phyloP scores from a whole-genome alignment of 345 rosid species.

The Salix dunnii region DNA sequence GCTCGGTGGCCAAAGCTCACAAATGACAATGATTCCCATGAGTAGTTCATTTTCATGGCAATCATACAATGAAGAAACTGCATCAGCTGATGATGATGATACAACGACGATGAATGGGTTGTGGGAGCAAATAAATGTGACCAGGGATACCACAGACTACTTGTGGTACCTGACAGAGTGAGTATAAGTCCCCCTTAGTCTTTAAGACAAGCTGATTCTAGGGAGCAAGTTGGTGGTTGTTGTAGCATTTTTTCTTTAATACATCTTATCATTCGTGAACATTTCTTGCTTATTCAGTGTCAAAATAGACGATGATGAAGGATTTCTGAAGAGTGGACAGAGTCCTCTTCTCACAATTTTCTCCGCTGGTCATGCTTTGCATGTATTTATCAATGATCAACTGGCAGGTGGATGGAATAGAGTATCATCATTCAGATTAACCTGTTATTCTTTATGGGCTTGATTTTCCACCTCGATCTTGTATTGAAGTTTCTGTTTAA shows the following conservation, averaged over 20 bases:
- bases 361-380: constrained; percentile 33
- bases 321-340: constrained; percentile 62
- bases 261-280: not conserved
- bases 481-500: not conserved
- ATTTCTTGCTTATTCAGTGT: constrained; percentile 41
- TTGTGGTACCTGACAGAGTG: constrained; percentile 49
- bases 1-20: constrained; percentile 32
- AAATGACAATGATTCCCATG: constrained; percentile 32
- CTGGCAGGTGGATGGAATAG: constrained; percentile 16
- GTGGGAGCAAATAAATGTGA: constrained; percentile 36
- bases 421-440: not conserved
- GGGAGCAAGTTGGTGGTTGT: not conserved
- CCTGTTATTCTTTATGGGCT: not conserved
- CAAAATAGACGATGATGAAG: constrained; percentile 49
- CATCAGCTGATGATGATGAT: constrained; percentile 29
- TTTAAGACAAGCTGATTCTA: not conserved
- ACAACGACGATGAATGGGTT: constrained; percentile 33
- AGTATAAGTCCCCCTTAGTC: constrained; percentile 8
- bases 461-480: not conserved
- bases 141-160: constrained; percentile 44
- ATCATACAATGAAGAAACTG: constrained; percentile 36
- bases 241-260: not conserved
- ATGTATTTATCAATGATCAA: constrained; percentile 33
- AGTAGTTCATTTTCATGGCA: constrained; percentile 37
- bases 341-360: constrained; percentile 40